Evolutionary conservation across 2,329 filamentous ascomycete genomes (phyloP).

Genomic region (Talaromyces amestolkiae): DNA sequence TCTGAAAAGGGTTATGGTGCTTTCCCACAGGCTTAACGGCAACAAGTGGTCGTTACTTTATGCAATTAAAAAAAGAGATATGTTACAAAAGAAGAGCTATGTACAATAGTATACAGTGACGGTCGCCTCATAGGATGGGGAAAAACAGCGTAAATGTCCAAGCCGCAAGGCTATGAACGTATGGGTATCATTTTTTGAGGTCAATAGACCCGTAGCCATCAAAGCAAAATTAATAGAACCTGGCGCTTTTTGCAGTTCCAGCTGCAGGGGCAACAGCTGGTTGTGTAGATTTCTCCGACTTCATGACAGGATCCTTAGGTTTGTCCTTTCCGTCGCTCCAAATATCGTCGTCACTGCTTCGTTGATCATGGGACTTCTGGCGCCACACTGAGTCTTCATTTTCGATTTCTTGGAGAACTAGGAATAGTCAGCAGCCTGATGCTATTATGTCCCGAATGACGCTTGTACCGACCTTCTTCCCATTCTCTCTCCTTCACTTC

Average conservation of each 20-base stretch:
- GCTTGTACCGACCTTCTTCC: slow-evolving; percentile 66
- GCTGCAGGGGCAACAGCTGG: neutral
- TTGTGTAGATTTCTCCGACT: neutral
- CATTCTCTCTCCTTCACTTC: slow-evolving; percentile 74
- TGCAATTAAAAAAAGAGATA: neutral
- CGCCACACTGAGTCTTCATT: slow-evolving; percentile 41
- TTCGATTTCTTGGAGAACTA: slow-evolving; percentile 42
- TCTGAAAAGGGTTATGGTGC: too few species aligned
- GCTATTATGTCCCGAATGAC: neutral
- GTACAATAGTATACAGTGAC: neutral
- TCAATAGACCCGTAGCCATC: neutral
- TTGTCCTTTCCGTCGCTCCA: neutral
- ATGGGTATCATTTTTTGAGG: slow-evolving; percentile 16
- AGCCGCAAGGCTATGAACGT: neutral
- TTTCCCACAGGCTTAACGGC: too few species aligned
- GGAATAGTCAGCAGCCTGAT: neutral
- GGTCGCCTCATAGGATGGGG: neutral
- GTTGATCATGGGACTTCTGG: slow-evolving; percentile 24
- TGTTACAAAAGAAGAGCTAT: neutral
- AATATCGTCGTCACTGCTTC: neutral
- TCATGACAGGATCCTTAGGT: neutral
- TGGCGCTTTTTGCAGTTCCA: neutral
- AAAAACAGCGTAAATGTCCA: neutral
- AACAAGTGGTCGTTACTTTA: too few species aligned
- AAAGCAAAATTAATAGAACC: slow-evolving; percentile 6